Evolutionary conservation across 768 basidiomycete species (phyloP).

Genomic region (Amanita brunnescens): DNA sequence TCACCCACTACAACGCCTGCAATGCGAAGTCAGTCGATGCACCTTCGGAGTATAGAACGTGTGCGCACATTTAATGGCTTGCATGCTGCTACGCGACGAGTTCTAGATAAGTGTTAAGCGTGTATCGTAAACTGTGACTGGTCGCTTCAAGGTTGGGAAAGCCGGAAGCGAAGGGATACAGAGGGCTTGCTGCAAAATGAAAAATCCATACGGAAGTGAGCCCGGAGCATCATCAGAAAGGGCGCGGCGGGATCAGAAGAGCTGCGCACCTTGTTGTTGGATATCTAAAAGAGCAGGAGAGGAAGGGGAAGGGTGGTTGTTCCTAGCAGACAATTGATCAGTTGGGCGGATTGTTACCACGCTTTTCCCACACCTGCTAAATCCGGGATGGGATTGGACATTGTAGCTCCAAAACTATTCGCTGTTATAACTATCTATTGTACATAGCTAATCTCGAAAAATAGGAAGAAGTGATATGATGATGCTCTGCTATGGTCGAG

Average conservation of each 20-base stretch:
- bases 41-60: conserved; percentile 11
- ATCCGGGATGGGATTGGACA: background rate
- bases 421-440: background rate
- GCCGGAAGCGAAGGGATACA: background rate
- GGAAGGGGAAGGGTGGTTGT: background rate
- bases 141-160: conserved; percentile 1
- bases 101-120: background rate
- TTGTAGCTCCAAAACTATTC: background rate
- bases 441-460: background rate
- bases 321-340: conserved; percentile 3
- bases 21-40: conserved; percentile 19
- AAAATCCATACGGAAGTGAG: background rate
- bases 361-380: conserved; percentile 6
- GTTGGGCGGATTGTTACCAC: background rate
- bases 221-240: background rate
- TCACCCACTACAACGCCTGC: conserved; percentile 97
- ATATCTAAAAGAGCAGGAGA: conserved; percentile 4
- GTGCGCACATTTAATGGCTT: conserved; percentile 78
- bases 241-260: background rate
- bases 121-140: background rate
- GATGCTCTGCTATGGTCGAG: background rate
- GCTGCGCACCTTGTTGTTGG: background rate
- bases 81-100: conserved; percentile 42
- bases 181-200: background rate
- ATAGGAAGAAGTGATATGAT: no score